Evolutionary conservation across 2,329 filamentous ascomycete species (phyloP), one percentile per base, ranked within the genome.

Genomic region (Colletotrichum sansevieriae): DNA sequence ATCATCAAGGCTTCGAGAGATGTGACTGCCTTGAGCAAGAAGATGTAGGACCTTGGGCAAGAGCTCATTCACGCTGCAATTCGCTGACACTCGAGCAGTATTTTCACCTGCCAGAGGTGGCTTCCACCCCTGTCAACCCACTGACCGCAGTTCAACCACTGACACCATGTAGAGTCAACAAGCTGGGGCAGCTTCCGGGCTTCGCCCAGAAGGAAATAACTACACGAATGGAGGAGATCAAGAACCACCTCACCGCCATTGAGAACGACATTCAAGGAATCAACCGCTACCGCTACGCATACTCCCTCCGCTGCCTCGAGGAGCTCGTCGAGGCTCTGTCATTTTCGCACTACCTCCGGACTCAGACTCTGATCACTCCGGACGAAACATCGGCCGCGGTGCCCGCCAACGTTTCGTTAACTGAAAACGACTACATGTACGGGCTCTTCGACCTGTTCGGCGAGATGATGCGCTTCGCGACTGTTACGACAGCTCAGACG

Each of bases 401-500:
- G 8, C 83, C 83, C 0, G 70, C 81, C 0, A 85, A 84, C 1
- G 85, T 98, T 2, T 75, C 84, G 0, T 83, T 98, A 20, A 93
- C 92, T 1, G 85, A 90, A 29, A 89, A 95, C 63, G 96, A 99
- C 79, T 98, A 97, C 77, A 82, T 97, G 66, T 91, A 96, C 71
- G 96, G 95, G 9, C 81, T 99, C 2, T 98, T 97, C 76, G 96
- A 99, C 78, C 87, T 98, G 73, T 95, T 95, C 1, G 96, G 96
- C 44, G 96, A 99, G 82, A 85, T 98, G 83, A 99, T 99, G 96
- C 88, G 95, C 35, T 98, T 98, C 80, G 94, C 94, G 0, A 96
- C 97, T 58, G 95, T 95, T 6, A 90, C 90, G 29, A 92, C 97
- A 78, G 94, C 94, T 1, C 92, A 94, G 5, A 90, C 84, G 8